These are phyloP conservation scores for Russula earlei DNA, from an alignment of 768 basidiomycete genomes.

Conservation along the genomic window DNA sequence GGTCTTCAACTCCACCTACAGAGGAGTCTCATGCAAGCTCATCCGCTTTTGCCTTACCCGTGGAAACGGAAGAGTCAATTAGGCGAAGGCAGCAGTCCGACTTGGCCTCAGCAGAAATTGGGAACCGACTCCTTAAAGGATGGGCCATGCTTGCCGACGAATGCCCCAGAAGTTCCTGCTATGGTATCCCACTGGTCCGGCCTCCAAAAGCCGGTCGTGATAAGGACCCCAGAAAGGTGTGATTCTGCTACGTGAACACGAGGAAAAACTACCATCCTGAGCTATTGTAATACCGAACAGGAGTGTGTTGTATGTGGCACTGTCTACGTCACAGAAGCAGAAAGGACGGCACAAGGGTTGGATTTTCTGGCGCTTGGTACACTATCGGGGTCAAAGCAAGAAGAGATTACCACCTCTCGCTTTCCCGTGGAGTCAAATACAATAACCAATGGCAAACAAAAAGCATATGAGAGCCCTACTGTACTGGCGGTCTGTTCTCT, in stretches of 20 bases:
- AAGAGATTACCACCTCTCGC: background rate
- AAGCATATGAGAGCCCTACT: background rate
- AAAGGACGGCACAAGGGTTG: constrained; percentile 7
- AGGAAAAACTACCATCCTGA: background rate
- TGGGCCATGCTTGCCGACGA: constrained; percentile 90
- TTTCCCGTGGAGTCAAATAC: background rate
- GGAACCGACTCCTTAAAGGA: constrained; percentile 63
- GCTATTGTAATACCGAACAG: constrained; percentile 1
- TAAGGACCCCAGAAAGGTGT: constrained; percentile 59
- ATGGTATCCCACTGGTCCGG: constrained; percentile 76
- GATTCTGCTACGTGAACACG: constrained; percentile 16
- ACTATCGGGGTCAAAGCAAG: background rate
- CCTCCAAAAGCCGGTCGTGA: constrained; percentile 55
- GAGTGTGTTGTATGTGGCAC: constrained; percentile 20
- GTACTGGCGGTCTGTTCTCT: background rate
- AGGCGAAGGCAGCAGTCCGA: constrained; percentile 76
- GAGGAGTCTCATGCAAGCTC: constrained; percentile 61
- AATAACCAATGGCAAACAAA: constrained; percentile 7
- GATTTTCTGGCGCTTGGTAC: constrained; percentile 1
- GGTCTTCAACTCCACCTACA: constrained; percentile 70
- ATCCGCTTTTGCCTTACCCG: constrained; percentile 52
- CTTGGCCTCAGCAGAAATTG: constrained; percentile 69
- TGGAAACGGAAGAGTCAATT: constrained; percentile 54
- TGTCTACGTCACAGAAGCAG: constrained; percentile 13
- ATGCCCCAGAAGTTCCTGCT: constrained; percentile 60